Percentiles rank a stretch among this genome's conserved stretches.
phyloP scores from a whole-genome alignment of 2,329 filamentous ascomycete genomes.

The Fonsecaea pugnacius region DNA sequence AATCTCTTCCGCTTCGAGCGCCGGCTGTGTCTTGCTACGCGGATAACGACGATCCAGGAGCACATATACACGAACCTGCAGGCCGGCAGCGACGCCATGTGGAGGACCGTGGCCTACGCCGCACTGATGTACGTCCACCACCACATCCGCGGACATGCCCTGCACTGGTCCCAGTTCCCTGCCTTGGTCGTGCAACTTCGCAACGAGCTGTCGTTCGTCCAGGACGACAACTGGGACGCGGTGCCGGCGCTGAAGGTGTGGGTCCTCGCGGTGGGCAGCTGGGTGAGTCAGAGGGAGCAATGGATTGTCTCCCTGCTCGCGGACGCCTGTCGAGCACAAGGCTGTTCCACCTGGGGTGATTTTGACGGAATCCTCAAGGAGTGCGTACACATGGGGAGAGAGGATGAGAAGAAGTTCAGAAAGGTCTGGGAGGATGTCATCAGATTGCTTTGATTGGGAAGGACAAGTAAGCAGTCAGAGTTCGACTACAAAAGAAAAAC shows the following conservation, averaged over 20 bases:
- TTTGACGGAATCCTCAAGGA: constrained; percentile 5
- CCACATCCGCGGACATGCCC: constrained; percentile 19
- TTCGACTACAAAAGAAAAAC: not conserved
- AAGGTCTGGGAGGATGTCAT: constrained; percentile 8
- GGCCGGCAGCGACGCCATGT: constrained; percentile 1
- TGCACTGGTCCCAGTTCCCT: constrained; percentile 9
- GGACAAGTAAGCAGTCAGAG: not conserved
- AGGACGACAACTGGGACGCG: not conserved
- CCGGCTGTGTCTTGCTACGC: constrained; percentile 17
- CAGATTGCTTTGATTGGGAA: constrained; percentile 3
- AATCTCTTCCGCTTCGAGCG: constrained; percentile 19
- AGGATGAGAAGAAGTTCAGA: constrained; percentile 13
- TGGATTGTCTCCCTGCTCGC: constrained; percentile 14
- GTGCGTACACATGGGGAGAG: constrained; percentile 2
- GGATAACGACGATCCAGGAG: constrained; percentile 7
- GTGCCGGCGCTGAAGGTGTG: constrained; percentile 18
- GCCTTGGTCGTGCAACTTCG: constrained; percentile 16
- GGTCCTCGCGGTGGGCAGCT: constrained; percentile 16
- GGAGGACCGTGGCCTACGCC: constrained; percentile 15
- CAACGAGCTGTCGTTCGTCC: constrained; percentile 8
- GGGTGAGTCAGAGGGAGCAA: constrained; percentile 15
- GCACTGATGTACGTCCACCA: constrained; percentile 24
- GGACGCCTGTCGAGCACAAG: constrained; percentile 12
- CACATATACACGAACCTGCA: not conserved
- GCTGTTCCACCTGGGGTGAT: constrained; percentile 1